phyloP scores from a whole-genome alignment of 352 stramenopile species.

The Pythium myriotylum region DNA sequence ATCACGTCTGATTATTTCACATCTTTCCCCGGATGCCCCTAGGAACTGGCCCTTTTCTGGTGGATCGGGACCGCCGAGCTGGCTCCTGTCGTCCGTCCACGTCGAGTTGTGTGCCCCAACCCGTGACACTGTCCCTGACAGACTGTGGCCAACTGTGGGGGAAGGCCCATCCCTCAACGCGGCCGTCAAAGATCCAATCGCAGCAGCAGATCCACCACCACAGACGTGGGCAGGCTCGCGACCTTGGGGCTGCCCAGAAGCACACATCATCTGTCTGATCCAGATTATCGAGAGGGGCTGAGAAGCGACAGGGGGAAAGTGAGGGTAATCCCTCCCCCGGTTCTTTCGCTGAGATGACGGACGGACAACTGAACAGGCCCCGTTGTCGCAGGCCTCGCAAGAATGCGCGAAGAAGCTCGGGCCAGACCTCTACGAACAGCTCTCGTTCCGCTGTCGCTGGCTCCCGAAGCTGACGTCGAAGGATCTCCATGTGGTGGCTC shows the following conservation, averaged over 20 bases:
- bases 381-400: constrained; percentile 3
- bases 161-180: constrained; percentile 13
- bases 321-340: constrained; percentile 12
- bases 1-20: constrained; percentile 21
- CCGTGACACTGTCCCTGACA: constrained; percentile 19
- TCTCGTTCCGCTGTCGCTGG: not conserved
- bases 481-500: not conserved
- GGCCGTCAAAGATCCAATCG: constrained; percentile 19
- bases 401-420: too few relatives aligned
- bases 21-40: constrained; percentile 31
- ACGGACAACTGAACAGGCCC: too few relatives aligned
- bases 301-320: constrained; percentile 14
- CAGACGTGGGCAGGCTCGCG: too few relatives aligned
- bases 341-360: too few relatives aligned
- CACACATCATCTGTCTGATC: constrained; percentile 15
- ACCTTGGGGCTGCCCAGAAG: not conserved
- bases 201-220: constrained; percentile 4
- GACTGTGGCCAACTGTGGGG: constrained; percentile 26
- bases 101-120: constrained; percentile 18
- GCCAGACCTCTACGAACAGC: too few relatives aligned
- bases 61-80: constrained; percentile 19
- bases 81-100: constrained; percentile 30
- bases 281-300: not conserved
- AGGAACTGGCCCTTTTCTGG: constrained; percentile 28
- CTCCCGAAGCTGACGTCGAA: constrained; percentile 6